Percentiles rank a stretch among this genome's conserved stretches.
Evolutionary conservation across 805 yeast species (phyloP).

Genomic region (Saccharomycopsis selenospora): DNA sequence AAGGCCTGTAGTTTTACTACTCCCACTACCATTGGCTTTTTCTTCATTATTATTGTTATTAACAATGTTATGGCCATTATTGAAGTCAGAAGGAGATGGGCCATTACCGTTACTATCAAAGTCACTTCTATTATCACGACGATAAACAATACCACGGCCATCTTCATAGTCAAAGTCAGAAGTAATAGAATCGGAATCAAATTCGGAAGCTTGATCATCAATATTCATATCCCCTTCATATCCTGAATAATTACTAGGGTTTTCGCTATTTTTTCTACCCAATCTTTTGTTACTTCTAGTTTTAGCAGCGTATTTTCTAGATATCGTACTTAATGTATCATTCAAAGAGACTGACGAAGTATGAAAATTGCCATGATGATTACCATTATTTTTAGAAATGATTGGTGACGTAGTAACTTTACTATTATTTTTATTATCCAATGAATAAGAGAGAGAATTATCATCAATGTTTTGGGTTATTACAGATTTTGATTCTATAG

Average conservation of each 20-base stretch:
- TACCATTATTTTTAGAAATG: background rate
- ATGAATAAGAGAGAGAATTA: background rate
- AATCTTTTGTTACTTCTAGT: background rate
- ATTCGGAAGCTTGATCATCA: background rate
- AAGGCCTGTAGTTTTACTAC: constrained; percentile 21
- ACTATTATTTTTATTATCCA: background rate
- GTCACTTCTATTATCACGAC: background rate
- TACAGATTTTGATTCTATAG: no score
- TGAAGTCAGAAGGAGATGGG: background rate
- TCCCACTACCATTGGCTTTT: background rate
- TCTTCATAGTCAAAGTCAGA: background rate
- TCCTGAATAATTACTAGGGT: background rate
- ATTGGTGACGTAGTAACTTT: background rate
- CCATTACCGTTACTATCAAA: background rate
- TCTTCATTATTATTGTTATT: background rate
- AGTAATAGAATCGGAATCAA: constrained; percentile 8
- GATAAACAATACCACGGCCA: background rate
- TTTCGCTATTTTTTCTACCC: background rate
- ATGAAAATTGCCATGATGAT: background rate
- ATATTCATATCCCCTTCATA: constrained; percentile 1
- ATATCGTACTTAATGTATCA: background rate
- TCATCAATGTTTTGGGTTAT: background rate
- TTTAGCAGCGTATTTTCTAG: background rate
- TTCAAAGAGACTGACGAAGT: background rate
- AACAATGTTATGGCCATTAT: background rate